Evolutionary conservation across 2,329 filamentous ascomycete species (phyloP).

Genomic region (Fusarium solani-melongenae): DNA sequence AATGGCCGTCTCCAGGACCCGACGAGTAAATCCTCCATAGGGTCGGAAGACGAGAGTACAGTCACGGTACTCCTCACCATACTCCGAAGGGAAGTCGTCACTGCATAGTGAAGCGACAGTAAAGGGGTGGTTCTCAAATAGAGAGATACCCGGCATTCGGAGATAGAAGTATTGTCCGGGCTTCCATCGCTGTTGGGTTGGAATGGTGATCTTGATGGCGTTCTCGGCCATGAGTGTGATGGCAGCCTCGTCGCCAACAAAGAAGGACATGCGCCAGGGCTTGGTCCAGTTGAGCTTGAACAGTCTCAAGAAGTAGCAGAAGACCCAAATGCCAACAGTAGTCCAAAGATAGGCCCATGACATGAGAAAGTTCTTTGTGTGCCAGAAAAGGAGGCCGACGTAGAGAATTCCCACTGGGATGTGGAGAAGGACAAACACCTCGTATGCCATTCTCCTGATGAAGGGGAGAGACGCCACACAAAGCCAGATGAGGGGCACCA

Average conservation of each 20-base stretch:
- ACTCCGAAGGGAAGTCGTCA: constrained; percentile 91
- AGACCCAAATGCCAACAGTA: constrained; percentile 80
- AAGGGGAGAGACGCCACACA: constrained; percentile 86
- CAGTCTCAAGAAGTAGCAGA: constrained; percentile 79
- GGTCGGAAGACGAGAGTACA: constrained; percentile 93
- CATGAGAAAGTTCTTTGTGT: constrained; percentile 89
- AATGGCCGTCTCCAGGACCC: constrained; percentile 83
- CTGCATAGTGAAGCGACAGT: constrained; percentile 94
- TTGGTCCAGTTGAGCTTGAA: constrained; percentile 92
- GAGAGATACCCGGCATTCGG: constrained; percentile 89
- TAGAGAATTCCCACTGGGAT: constrained; percentile 84
- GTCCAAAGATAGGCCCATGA: constrained; percentile 92
- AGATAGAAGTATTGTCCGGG: constrained; percentile 96
- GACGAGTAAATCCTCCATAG: constrained; percentile 88
- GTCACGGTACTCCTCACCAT: constrained; percentile 88
- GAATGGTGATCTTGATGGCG: constrained; percentile 94
- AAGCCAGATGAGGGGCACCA: constrained; percentile 84
- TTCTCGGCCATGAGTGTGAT: constrained; percentile 91
- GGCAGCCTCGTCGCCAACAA: constrained; percentile 91
- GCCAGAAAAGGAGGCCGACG: constrained; percentile 91
- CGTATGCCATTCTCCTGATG: constrained; percentile 82
- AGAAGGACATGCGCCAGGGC: constrained; percentile 81
- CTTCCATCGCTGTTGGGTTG: constrained; percentile 91
- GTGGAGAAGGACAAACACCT: constrained; percentile 85
- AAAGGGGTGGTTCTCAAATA: constrained; percentile 95